Percentiles rank a stretch among this genome's conserved stretches.
Conservation (phyloP, 1,139 yeast species). For the Saccharomyces hybrid region DNA sequence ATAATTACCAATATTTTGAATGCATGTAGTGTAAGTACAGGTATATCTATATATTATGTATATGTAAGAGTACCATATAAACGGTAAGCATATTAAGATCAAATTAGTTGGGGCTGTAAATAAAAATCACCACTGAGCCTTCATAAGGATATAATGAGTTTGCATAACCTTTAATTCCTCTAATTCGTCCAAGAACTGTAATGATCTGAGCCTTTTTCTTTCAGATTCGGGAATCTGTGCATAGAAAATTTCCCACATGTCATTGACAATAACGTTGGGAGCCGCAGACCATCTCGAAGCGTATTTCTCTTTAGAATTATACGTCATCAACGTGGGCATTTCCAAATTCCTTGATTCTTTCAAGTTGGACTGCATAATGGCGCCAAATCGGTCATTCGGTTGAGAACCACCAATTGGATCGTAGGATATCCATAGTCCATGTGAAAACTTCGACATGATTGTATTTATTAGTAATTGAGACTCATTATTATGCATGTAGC, state of each 20-base stretch:
- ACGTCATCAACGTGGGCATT: constrained; percentile 51
- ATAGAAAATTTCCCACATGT: constrained; percentile 54
- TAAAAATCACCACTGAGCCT: constrained; percentile 23
- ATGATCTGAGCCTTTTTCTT: constrained; percentile 42
- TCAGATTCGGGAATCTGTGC: constrained; percentile 49
- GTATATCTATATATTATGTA: neutral
- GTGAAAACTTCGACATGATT: constrained; percentile 31
- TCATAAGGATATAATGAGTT: constrained; percentile 64
- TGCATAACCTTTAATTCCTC: constrained; percentile 75
- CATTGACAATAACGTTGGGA: constrained; percentile 36
- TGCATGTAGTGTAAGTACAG: neutral
- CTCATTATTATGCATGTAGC: constrained; percentile 59
- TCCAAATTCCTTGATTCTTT: constrained; percentile 58
- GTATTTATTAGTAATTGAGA: constrained; percentile 44
- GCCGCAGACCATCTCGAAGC: constrained; percentile 33
- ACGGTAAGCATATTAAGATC: neutral
- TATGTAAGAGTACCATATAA: constrained; percentile 5
- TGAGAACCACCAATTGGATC: constrained; percentile 72
- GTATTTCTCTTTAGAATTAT: constrained; percentile 43
- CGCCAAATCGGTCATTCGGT: constrained; percentile 61
- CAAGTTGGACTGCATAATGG: constrained; percentile 71
- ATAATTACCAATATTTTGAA: neutral
- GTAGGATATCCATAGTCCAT: constrained; percentile 50
- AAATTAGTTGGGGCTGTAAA: too few relatives aligned
- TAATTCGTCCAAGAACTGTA: constrained; percentile 82